Evolutionary conservation across 2,329 filamentous ascomycete genomes (phyloP), one percentile per base, ranked within the genome.

Genomic region (Orbilia ellipsospora): DNA sequence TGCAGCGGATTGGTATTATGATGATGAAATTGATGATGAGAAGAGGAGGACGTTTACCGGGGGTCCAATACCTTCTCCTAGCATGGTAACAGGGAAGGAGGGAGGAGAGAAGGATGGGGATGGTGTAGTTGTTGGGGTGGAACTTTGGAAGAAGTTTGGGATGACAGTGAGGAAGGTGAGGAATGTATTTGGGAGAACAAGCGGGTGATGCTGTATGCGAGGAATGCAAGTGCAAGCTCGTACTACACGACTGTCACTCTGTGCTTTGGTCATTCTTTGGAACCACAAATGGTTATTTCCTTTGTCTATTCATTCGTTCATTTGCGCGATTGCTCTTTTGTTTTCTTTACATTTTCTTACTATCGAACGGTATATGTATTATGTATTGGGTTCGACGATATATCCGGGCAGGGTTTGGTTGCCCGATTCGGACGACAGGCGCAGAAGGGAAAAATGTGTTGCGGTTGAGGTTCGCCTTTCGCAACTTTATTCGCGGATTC

Each of bases 111-210:
- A n/a, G 28, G 18, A 55, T 40, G 15, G 16, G 23, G 59, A 18
- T 23, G 55, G 44, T 20, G 50, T 48, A 26, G 52, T 51, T 56
- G 72, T 69, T 15, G 36, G 51, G 6, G 59, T 55, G 40, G 72
- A 59, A 26, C 65, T 69, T 28, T 36, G 67, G 60, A 75, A 61
- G 48, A 75, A 61, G 54, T 60, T 75, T 65, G 72, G 72, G 40
- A 51, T 66, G 36, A 66, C 52, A 52, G 70, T 69, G 57, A 75
- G 69, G 54, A 69, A 65, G 54, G 64, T 75, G 12, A 69, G 59
- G 31, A 69, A 62, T 54, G 66, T 60, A 20, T 75, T 69, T 54
- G 70, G 70, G 15, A 67, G 70, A 18, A 51, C 44, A 8, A 10
- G 44, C 18, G 16, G 20, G 26, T 26, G 18, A 45, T 26, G 23